phyloP scores from a whole-genome alignment of 2,329 filamentous ascomycete species.

The Fusarium buharicum region DNA sequence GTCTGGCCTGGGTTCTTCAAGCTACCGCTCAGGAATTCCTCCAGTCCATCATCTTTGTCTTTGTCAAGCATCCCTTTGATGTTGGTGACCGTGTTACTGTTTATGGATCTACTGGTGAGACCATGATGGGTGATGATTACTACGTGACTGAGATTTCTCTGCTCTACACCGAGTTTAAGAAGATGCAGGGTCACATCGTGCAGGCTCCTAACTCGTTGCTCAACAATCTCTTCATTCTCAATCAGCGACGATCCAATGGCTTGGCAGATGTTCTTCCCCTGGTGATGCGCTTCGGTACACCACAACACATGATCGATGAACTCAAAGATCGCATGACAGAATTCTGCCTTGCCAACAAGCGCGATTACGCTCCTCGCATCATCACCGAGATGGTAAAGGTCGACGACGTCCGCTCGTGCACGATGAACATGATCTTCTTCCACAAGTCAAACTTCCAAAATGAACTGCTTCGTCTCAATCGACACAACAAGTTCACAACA shows the following conservation, averaged over 20 bases:
- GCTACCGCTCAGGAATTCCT: slow-evolving; percentile 94
- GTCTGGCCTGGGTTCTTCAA: slow-evolving; percentile 91
- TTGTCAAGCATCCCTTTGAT: slow-evolving; percentile 97
- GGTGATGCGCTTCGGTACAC: slow-evolving; percentile 88
- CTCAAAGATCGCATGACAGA: slow-evolving; percentile 83
- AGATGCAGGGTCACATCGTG: slow-evolving; percentile 96
- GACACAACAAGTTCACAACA: slow-evolving; percentile 94
- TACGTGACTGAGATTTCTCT: slow-evolving; percentile 95
- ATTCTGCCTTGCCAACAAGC: slow-evolving; percentile 85
- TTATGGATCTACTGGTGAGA: slow-evolving; percentile 87
- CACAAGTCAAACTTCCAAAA: slow-evolving; percentile 99
- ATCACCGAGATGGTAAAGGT: slow-evolving; percentile 85
- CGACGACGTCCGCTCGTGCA: slow-evolving; percentile 84
- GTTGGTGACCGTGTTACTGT: slow-evolving; percentile 93
- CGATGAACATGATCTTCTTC: slow-evolving; percentile 93
- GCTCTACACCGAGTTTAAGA: slow-evolving; percentile 97
- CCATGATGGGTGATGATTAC: slow-evolving; percentile 86
- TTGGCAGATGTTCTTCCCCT: slow-evolving; percentile 88
- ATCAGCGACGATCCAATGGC: slow-evolving; percentile 89
- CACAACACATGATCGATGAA: slow-evolving; percentile 81
- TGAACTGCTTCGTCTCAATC: slow-evolving; percentile 85
- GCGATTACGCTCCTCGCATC: slow-evolving; percentile 87
- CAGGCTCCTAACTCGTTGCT: slow-evolving; percentile 95
- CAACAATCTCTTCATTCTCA: slow-evolving; percentile 93
- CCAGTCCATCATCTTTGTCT: slow-evolving; percentile 93